Evolutionary conservation across 345 rosid species (phyloP).

Genomic region (Pistacia atlantica): DNA sequence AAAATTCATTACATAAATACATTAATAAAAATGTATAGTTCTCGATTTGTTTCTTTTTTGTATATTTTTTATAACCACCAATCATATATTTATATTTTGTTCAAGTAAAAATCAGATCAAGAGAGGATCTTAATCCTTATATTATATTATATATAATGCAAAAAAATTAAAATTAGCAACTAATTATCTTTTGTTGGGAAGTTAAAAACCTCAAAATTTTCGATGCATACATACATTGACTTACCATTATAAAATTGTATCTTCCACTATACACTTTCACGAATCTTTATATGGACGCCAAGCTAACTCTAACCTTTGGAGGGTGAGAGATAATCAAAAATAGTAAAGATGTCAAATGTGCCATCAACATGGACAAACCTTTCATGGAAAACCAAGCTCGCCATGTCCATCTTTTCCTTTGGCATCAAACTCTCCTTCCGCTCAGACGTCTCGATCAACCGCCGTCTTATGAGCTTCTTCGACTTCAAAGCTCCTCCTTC

Average conservation of each 20-base stretch:
- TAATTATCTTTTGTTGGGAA: too few relatives aligned
- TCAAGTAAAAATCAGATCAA: too few relatives aligned
- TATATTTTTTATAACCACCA: too few relatives aligned
- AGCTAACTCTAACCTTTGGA: background rate
- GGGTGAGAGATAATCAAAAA: too few relatives aligned
- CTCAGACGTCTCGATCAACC: slow-evolving; percentile 26
- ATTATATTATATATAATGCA: too few relatives aligned
- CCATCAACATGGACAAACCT: background rate
- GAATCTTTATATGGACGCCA: background rate
- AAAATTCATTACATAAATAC: too few relatives aligned
- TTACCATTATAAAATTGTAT: background rate
- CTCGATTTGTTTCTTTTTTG: too few relatives aligned
- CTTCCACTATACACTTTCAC: background rate
- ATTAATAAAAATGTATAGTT: background rate
- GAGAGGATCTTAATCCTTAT: too few relatives aligned
- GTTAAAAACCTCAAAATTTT: too few relatives aligned
- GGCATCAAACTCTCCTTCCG: slow-evolving; percentile 12
- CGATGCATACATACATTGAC: background rate
- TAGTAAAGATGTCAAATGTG: background rate
- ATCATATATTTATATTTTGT: too few relatives aligned
- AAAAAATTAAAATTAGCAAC: too few relatives aligned
- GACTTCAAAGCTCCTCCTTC: slow-evolving; percentile 28
- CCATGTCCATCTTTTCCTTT: slow-evolving; percentile 2
- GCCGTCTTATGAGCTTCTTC: slow-evolving; percentile 20
- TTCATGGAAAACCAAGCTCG: slow-evolving; percentile 29